These are phyloP conservation scores for Aaosphaeria arxii DNA, from an alignment of 2,329 filamentous ascomycete species.

Conservation along the genomic window DNA sequence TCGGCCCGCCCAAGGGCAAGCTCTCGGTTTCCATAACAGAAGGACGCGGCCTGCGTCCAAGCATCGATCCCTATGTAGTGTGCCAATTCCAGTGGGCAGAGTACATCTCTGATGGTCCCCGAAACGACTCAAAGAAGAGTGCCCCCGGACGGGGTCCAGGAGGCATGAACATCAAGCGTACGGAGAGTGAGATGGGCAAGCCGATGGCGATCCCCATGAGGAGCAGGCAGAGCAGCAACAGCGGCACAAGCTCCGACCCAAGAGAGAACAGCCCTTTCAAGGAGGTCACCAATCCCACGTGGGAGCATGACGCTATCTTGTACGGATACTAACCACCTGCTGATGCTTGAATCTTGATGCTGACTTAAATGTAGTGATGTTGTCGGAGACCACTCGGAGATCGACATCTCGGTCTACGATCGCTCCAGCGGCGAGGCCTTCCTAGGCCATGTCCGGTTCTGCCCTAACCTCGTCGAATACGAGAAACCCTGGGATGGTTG, in stretches of 20 bases:
- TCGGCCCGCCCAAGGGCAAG: constrained; percentile 77
- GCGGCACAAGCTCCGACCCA: constrained; percentile 65
- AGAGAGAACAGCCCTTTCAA: constrained; percentile 56
- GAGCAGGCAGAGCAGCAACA: constrained; percentile 94
- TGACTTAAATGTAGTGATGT: constrained; percentile 67
- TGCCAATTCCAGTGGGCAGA: constrained; percentile 97
- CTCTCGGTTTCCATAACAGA: constrained; percentile 86
- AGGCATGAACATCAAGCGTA: constrained; percentile 56
- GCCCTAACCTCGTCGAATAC: constrained; percentile 65
- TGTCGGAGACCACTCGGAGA: constrained; percentile 82
- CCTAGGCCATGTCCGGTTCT: constrained; percentile 82
- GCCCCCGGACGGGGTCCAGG: constrained; percentile 19
- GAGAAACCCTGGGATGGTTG: constrained; percentile 76
- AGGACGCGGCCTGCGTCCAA: constrained; percentile 75
- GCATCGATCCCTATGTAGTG: constrained; percentile 89
- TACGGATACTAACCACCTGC: constrained; percentile 50
- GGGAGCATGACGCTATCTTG: constrained; percentile 96
- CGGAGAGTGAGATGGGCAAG: constrained; percentile 76
- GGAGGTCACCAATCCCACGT: constrained; percentile 78
- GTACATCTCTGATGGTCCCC: constrained; percentile 85
- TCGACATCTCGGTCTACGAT: constrained; percentile 94
- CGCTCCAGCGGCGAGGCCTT: constrained; percentile 82
- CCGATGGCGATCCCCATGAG: constrained; percentile 96
- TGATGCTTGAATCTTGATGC: constrained; percentile 2
- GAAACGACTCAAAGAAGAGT: constrained; percentile 50